Evolutionary conservation across 768 basidiomycete species (phyloP).

Genomic region (Lactarius pseudohatsudake): DNA sequence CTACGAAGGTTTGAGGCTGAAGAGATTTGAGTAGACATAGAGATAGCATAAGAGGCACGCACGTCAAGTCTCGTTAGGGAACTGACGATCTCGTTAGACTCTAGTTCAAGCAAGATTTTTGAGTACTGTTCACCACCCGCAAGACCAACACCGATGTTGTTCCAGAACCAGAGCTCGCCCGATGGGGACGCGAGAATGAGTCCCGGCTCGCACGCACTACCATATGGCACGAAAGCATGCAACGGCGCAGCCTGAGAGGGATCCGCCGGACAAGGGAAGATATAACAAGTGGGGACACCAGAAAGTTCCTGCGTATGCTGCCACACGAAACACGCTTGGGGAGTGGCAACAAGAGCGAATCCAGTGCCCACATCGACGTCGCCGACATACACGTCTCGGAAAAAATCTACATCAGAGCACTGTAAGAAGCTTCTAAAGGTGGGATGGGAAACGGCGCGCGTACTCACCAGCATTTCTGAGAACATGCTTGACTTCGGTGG

Average conservation of each 20-base stretch:
- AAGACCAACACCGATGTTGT: constrained; percentile 79
- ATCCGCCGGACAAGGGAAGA: constrained; percentile 65
- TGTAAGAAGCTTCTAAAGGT: neutral
- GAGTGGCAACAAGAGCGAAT: constrained; percentile 70
- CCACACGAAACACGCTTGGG: constrained; percentile 80
- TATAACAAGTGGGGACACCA: constrained; percentile 79
- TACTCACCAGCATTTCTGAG: constrained; percentile 63
- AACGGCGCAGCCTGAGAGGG: constrained; percentile 53
- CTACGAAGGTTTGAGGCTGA: constrained; percentile 65
- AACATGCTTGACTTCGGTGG: constrained; percentile 71
- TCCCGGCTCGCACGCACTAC: constrained; percentile 76
- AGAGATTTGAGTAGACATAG: constrained; percentile 11
- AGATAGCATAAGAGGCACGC: constrained; percentile 34
- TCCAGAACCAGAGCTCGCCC: constrained; percentile 84
- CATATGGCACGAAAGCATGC: constrained; percentile 62
- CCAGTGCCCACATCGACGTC: constrained; percentile 70
- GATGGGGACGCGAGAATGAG: constrained; percentile 71
- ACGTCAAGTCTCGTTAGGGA: constrained; percentile 67
- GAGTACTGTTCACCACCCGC: constrained; percentile 74
- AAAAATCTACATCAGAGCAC: constrained; percentile 53
- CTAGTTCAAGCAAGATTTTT: constrained; percentile 49
- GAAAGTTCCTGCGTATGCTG: constrained; percentile 73
- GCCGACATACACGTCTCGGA: constrained; percentile 64
- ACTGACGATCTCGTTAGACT: constrained; percentile 58
- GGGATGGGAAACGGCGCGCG: neutral